Evolutionary conservation across 2,329 filamentous ascomycete genomes (phyloP).

Genomic region (Cadophora sp.): DNA sequence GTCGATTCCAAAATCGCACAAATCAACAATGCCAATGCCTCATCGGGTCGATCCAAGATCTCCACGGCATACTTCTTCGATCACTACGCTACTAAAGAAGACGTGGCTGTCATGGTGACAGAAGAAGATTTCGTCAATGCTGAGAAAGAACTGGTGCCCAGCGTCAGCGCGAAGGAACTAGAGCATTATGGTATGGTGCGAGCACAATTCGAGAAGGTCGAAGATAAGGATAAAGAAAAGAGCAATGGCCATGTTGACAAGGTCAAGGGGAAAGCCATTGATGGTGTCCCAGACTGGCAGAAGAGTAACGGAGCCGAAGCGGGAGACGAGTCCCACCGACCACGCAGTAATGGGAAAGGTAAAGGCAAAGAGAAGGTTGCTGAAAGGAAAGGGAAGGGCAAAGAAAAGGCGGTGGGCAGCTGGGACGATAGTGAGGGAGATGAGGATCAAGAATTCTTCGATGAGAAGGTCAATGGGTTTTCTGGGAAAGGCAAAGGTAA

Average conservation of each 20-base stretch:
- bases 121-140: constrained; percentile 88
- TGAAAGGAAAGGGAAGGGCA: constrained; percentile 46
- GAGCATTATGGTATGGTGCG: constrained; percentile 89
- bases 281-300: constrained; percentile 20
- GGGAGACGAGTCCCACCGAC: constrained; percentile 13
- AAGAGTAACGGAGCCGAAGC: constrained; percentile 12
- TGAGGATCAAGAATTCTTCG: constrained; percentile 40
- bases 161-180: constrained; percentile 90
- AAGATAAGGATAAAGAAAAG: constrained; percentile 43
- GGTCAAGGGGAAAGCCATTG: constrained; percentile 25
- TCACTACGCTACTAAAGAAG: constrained; percentile 81
- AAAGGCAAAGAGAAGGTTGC: constrained; percentile 37
- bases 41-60: constrained; percentile 48
- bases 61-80: constrained; percentile 96
- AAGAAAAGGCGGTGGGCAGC: constrained; percentile 45
- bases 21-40: constrained; percentile 60
- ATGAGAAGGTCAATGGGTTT: constrained; percentile 25
- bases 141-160: constrained; percentile 85
- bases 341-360: constrained; percentile 33
- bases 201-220: constrained; percentile 76
- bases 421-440: constrained; percentile 45
- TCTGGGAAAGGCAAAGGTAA: constrained; percentile 53
- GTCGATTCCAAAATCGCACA: constrained; percentile 84
- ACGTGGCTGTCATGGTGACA: constrained; percentile 85
- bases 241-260: constrained; percentile 23